Conservation (phyloP, 139 green algal genomes). For the Chlamydomonas sphaeroides region DNA sequence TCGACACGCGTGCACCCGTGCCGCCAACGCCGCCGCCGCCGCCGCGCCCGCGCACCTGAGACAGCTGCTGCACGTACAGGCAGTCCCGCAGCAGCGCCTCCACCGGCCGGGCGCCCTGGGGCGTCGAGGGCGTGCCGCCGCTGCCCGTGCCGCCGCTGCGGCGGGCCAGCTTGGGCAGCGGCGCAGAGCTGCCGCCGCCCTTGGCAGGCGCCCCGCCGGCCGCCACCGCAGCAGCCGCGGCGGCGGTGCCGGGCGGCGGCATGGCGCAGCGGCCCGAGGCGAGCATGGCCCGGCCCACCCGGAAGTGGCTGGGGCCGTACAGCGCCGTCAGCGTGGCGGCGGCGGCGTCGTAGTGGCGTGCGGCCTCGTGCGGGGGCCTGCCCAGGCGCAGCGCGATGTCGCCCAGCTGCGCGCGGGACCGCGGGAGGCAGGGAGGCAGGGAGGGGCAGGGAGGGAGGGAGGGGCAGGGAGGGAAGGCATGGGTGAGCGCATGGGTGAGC, state of each 20-base stretch:
- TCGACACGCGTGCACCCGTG: too few relatives aligned
- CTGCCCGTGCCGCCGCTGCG: background rate
- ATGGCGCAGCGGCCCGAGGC: constrained; percentile 12
- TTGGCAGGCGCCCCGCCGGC: background rate
- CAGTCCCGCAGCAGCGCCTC: constrained; percentile 23
- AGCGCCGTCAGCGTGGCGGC: background rate
- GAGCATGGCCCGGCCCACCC: constrained; percentile 32
- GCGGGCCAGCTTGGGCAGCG: background rate
- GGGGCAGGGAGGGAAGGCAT: too few relatives aligned
- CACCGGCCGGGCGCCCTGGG: background rate
- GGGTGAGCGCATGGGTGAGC: too few relatives aligned
- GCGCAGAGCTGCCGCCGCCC: background rate
- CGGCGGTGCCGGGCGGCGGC: background rate
- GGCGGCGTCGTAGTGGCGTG: constrained; percentile 20
- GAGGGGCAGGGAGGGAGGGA: too few relatives aligned
- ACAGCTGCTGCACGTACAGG: constrained; percentile 39
- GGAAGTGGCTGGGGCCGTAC: constrained; percentile 33
- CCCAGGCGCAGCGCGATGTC: constrained; percentile 7
- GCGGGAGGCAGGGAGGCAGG: too few relatives aligned
- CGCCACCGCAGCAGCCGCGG: background rate
- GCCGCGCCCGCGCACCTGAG: constrained; percentile 32
- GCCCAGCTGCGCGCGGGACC: too few relatives aligned
- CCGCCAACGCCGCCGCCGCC: too few relatives aligned
- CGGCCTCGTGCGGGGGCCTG: background rate
- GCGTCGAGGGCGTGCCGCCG: background rate